Conservation (phyloP, 164 flowering plant species). For the Saururus chinensis region DNA sequence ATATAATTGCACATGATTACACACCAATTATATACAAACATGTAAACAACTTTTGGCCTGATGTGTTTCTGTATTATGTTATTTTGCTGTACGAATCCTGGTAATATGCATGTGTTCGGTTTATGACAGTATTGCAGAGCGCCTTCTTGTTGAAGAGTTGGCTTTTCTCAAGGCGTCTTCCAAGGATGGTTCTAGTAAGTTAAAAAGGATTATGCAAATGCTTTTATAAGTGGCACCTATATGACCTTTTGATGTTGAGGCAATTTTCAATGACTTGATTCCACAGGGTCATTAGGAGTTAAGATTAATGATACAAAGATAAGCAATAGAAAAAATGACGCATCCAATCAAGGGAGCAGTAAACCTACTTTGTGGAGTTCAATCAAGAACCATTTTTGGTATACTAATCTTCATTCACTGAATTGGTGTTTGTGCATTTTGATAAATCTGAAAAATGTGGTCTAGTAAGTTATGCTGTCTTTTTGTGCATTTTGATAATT, state of each 20-base stretch:
- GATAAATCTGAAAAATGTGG: no score
- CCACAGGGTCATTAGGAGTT: conserved; percentile 7
- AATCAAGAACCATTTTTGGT: conserved; percentile 19
- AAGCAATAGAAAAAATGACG: conserved; percentile 3
- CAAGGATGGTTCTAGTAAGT: conserved; percentile 2
- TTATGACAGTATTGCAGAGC: conserved; percentile 43
- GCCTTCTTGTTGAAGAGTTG: conserved; percentile 45
- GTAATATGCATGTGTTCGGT: background rate
- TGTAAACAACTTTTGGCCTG: no score
- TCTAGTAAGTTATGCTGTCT: background rate
- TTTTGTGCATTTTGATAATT: background rate
- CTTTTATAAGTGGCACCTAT: background rate
- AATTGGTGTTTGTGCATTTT: background rate
- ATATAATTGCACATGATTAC: no score
- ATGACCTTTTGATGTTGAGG: background rate
- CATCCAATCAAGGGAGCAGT: conserved; percentile 4
- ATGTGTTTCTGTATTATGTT: no score
- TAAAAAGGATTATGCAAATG: conserved; percentile 5
- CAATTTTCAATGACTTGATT: background rate
- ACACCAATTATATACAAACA: no score
- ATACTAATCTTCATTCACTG: background rate
- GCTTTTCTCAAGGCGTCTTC: conserved; percentile 37
- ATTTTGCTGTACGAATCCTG: background rate
- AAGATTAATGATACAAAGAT: conserved; percentile 2
- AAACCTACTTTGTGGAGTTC: conserved; percentile 12